Percentiles rank a stretch among this genome's conserved stretches.
These are phyloP conservation scores for Euptelea pleiosperma DNA, from an alignment of 164 flowering plant genomes.

Conservation along the genomic window DNA sequence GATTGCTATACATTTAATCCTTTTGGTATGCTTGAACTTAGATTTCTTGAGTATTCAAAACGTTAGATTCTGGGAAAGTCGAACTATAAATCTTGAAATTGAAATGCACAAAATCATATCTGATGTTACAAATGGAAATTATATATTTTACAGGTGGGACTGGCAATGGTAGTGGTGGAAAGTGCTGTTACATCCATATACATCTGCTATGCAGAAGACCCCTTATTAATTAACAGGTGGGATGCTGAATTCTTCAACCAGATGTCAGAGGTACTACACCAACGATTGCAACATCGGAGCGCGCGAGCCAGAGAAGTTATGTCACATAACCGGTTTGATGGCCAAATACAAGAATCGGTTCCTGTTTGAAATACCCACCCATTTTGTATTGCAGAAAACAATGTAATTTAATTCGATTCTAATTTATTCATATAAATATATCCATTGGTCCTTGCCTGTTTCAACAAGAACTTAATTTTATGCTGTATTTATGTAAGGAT, in stretches of 20 bases:
- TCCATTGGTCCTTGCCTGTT: neutral
- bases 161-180: conserved; percentile 91
- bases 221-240: conserved; percentile 79
- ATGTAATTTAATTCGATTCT: neutral
- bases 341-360: conserved; percentile 34
- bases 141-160: conserved; percentile 60
- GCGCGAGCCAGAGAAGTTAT: conserved; percentile 71
- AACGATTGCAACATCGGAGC: conserved; percentile 86
- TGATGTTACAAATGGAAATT: no score
- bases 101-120: no score
- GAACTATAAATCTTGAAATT: no score
- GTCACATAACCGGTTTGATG: conserved; percentile 38
- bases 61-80: no score
- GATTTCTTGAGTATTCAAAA: no score
- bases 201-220: conserved; percentile 95
- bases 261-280: conserved; percentile 80
- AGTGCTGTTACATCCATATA: conserved; percentile 95
- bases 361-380: conserved; percentile 23
- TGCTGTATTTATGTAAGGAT: neutral
- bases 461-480: neutral
- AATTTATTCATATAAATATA: conserved; percentile 2
- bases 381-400: conserved; percentile 7
- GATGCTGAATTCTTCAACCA: conserved; percentile 81
- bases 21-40: no score
- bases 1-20: no score